phyloP scores from a whole-genome alignment of 805 yeast genomes.

The Candida palmyrensis region DNA sequence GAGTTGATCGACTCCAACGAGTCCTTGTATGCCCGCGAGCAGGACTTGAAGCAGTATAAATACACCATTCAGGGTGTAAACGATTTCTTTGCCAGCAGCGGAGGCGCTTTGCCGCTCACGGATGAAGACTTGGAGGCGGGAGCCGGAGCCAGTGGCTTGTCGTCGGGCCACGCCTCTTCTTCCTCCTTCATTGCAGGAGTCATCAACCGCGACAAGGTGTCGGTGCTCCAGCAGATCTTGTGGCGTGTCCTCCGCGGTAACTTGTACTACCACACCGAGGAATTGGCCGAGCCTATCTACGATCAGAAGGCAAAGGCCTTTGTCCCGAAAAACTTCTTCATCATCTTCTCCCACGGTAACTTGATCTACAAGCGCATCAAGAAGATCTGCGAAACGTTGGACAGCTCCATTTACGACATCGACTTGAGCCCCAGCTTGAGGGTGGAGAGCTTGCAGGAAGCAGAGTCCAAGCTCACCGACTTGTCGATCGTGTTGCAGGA shows the following conservation, averaged over 20 bases:
- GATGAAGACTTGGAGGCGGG: slow-evolving; percentile 34
- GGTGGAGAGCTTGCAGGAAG: slow-evolving; percentile 23
- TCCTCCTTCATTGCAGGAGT: slow-evolving; percentile 71
- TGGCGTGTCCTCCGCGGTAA: slow-evolving; percentile 96
- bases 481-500: slow-evolving; percentile 30
- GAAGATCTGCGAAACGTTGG: slow-evolving; percentile 85
- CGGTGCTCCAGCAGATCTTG: slow-evolving; percentile 69
- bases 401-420: slow-evolving; percentile 69
- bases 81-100: slow-evolving; percentile 28
- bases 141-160: slow-evolving; percentile 25
- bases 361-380: slow-evolving; percentile 65
- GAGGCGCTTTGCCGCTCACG: slow-evolving; percentile 15
- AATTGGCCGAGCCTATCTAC: slow-evolving; percentile 62
- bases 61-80: slow-evolving; percentile 38
- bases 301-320: slow-evolving; percentile 53
- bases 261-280: slow-evolving; percentile 68
- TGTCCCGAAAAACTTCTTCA: slow-evolving; percentile 74
- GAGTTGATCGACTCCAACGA: slow-evolving; percentile 70
- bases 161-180: slow-evolving; percentile 15
- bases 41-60: slow-evolving; percentile 66
- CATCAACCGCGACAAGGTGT: slow-evolving; percentile 64
- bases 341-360: slow-evolving; percentile 89
- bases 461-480: slow-evolving; percentile 25
- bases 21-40: slow-evolving; percentile 56
- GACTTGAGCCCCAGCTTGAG: slow-evolving; percentile 33